A percentile compares a stretch with the other conserved stretches of the same genome.
phyloP scores from a whole-genome alignment of 331 rosid genomes.

The Malus hybrid region DNA sequence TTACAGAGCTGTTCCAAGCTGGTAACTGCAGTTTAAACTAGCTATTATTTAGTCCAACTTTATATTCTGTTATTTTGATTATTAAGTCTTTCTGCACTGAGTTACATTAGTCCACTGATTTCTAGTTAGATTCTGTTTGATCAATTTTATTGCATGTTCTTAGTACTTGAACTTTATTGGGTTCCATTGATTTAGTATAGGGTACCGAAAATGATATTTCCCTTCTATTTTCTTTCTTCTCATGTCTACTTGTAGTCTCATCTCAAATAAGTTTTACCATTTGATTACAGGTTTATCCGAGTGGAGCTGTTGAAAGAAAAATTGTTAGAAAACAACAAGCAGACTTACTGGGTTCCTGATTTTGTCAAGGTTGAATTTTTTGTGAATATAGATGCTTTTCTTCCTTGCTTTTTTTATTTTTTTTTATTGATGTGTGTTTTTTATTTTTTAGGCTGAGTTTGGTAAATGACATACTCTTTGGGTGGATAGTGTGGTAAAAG shows the following conservation, averaged over 20 bases:
- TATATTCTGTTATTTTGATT: neutral
- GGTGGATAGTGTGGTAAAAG: neutral
- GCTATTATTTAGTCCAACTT: neutral
- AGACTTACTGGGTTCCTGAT: constrained; percentile 97
- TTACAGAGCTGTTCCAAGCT: constrained; percentile 96
- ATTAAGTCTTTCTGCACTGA: constrained; percentile 3
- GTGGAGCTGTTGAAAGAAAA: constrained; percentile 79
- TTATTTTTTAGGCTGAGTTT: neutral
- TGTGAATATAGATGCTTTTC: neutral
- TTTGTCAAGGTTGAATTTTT: constrained; percentile 66
- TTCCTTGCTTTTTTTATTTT: neutral
- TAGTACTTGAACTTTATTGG: neutral
- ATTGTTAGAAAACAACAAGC: constrained; percentile 74
- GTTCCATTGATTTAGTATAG: no score
- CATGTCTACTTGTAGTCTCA: neutral
- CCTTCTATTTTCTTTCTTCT: neutral
- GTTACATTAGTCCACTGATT: neutral
- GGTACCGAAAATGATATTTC: neutral
- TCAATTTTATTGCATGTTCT: neutral
- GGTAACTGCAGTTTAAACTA: constrained; percentile 38
- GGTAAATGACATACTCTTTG: neutral
- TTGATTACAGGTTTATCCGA: constrained; percentile 64
- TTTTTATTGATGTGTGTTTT: neutral
- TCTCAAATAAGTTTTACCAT: constrained; percentile 2
- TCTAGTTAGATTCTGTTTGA: neutral